A percentile compares a stretch with the other conserved stretches of the same genome.
These are phyloP conservation scores for Chenopodium quinoa DNA, from an alignment of 148 eudicot genomes.

Conservation along the genomic window DNA sequence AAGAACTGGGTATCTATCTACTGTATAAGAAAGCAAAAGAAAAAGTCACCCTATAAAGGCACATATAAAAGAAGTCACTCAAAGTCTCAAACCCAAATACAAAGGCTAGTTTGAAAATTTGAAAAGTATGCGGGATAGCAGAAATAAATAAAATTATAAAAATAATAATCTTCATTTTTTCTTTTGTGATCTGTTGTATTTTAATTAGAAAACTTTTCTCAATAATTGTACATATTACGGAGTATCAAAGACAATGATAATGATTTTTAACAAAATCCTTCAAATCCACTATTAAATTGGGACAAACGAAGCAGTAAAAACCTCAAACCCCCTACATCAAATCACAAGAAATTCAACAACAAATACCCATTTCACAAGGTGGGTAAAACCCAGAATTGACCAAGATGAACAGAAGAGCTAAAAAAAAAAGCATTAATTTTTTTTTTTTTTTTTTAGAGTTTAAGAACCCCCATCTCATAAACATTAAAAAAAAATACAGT, in stretches of 20 bases:
- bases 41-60: background rate
- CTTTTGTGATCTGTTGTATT: too few relatives aligned
- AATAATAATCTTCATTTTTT: too few relatives aligned
- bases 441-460: too few relatives aligned
- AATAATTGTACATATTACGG: background rate
- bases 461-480: background rate
- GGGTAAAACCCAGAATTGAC: background rate
- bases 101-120: background rate
- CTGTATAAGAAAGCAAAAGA: background rate
- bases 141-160: background rate
- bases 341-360: background rate
- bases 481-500: background rate
- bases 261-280: too few relatives aligned
- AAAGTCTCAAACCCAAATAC: background rate
- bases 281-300: too few relatives aligned
- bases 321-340: background rate
- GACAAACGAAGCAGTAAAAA: background rate
- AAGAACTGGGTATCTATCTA: background rate
- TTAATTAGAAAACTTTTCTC: background rate
- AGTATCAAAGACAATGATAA: too few relatives aligned
- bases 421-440: background rate
- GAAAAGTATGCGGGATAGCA: background rate
- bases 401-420: background rate
- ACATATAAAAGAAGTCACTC: background rate
- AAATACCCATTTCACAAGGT: slow-evolving; percentile 4